Conservation (phyloP, 441 rosid genomes). For the Jatropha multifida region DNA sequence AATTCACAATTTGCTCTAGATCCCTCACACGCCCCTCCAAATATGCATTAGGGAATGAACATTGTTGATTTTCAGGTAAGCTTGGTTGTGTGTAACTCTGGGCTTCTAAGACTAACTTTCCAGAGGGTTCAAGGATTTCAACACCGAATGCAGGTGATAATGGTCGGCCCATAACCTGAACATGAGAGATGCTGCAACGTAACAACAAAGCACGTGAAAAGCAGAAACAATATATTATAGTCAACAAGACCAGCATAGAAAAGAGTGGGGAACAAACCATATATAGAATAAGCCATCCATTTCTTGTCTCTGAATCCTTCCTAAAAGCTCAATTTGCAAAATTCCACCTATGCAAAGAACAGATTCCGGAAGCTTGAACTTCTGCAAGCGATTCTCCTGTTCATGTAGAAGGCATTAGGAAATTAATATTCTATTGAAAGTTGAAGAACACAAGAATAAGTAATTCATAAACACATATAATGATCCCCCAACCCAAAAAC, state of each 20-base stretch:
- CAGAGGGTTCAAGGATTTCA: conserved; percentile 40
- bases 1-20: conserved; percentile 49
- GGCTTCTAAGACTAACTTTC: conserved; percentile 47
- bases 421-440: neutral
- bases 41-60: conserved; percentile 3
- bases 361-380: conserved; percentile 79
- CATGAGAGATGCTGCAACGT: conserved; percentile 59
- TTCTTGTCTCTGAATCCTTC: conserved; percentile 82
- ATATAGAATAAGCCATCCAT: conserved; percentile 76
- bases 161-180: conserved; percentile 60
- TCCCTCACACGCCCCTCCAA: conserved; percentile 33
- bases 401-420: conserved; percentile 14
- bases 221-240: neutral
- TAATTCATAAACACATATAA: too few relatives aligned
- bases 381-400: conserved; percentile 76
- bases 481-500: too few relatives aligned
- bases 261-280: conserved; percentile 50
- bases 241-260: conserved; percentile 2
- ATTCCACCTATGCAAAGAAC: conserved; percentile 82
- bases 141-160: conserved; percentile 44
- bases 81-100: conserved; percentile 37
- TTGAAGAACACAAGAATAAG: neutral
- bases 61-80: conserved; percentile 17
- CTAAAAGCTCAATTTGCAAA: conserved; percentile 78
- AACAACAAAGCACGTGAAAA: conserved; percentile 3